Base-by-base conservation (phyloP, 768 basidiomycete species). In the Leccinellum albellum region DNA sequence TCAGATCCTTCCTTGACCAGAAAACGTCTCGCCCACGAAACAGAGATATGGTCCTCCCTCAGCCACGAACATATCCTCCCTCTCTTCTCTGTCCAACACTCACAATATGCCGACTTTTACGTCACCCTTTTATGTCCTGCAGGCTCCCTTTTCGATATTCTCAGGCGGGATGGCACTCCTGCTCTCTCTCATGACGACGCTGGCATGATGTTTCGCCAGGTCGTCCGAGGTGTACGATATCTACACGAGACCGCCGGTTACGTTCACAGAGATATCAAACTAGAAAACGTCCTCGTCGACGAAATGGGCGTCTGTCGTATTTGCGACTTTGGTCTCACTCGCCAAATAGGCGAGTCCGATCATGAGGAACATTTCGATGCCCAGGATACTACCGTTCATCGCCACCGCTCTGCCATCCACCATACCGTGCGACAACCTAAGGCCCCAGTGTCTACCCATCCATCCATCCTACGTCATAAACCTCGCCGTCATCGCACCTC, bases 261-360 rank as follows among this genome's bases (percentile, higher is more conserved):
- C 63, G 88, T 95, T 53, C 96, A 99, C 75, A 83, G 94, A 64
- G 97, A 99, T 74, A 77, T 99, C 71, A 99, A 99, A 76, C 83
- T 97, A 57, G 97, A 98, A 75, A 99, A 99, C 75, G 85, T 98
- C 50, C 83, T 98, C 44, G 86, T 95, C 53, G 92, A 95, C 70
- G 89, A 91, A 69, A 85, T 83, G 77, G 89, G 91, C 54, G 80
- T 86, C n/a, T 94, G 92, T 76, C 84, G 85, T 67, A 87, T 96
- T 31, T 77, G 78, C 45, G 93, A 95, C 74, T 94, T 95, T 74
- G 91, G 92, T 50, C 82, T 94, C 77, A 79, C 90, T 20, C 79
- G 81, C 66, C 77, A 77, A 56, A 84, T 92, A 42, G 85, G 82
- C 64, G 81, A 80, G 61, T 58, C 62, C 4, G 76, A 77, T 44